These are phyloP conservation scores for Phyllosticta citrichinensis DNA, from an alignment of 2,329 filamentous ascomycete genomes.

Conservation along the genomic window DNA sequence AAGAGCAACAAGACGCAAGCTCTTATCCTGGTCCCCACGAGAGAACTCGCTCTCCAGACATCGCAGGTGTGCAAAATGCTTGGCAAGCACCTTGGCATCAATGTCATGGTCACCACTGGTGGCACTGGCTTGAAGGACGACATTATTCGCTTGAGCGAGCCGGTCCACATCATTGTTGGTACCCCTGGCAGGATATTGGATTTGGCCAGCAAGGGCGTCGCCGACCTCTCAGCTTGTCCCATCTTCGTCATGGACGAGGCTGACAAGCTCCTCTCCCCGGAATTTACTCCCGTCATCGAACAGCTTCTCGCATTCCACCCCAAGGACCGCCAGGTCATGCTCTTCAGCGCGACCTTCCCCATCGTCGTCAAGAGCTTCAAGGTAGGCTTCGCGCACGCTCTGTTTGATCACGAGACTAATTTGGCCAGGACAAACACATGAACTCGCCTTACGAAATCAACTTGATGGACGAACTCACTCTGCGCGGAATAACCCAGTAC, in stretches of 20 bases:
- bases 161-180: slow-evolving; percentile 95
- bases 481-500: slow-evolving; percentile 97
- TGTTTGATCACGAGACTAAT: slow-evolving; percentile 8
- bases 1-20: slow-evolving; percentile 95
- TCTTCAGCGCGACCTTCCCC: slow-evolving; percentile 97
- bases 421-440: slow-evolving; percentile 80
- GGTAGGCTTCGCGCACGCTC: slow-evolving; percentile 21
- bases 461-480: slow-evolving; percentile 96
- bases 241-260: slow-evolving; percentile 99
- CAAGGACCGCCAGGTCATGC: slow-evolving; percentile 97
- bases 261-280: slow-evolving; percentile 90
- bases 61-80: slow-evolving; percentile 98
- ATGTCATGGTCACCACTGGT: slow-evolving; percentile 98
- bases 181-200: slow-evolving; percentile 95
- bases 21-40: slow-evolving; percentile 88
- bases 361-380: slow-evolving; percentile 95
- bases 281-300: slow-evolving; percentile 96
- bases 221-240: slow-evolving; percentile 88
- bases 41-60: slow-evolving; percentile 95
- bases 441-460: slow-evolving; percentile 95
- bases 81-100: slow-evolving; percentile 92
- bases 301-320: slow-evolving; percentile 91
- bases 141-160: slow-evolving; percentile 86
- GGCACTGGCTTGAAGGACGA: slow-evolving; percentile 93
- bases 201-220: slow-evolving; percentile 90